Base-by-base conservation (phyloP, 2,329 filamentous ascomycete genomes). In the Dothidotthia symphoricarpi region DNA sequence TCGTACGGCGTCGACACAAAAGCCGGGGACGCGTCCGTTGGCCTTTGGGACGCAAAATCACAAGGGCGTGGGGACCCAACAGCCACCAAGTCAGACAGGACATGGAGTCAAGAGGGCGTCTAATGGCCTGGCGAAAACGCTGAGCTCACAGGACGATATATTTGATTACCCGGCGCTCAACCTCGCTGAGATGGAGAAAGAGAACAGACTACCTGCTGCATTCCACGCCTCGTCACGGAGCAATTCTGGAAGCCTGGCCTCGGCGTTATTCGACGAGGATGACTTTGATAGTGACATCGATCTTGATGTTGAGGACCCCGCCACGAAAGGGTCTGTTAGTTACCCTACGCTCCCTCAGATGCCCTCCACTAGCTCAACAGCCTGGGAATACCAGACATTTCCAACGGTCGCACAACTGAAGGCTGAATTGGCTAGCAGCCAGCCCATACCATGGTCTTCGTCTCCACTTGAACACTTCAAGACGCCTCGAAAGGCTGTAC, bases 211-310 rank as follows among this genome's bases (percentile, higher is more conserved):
- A 3, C 42, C 51, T n/a, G 24, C 32, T 16, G 37, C 42, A 6
- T 49, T 47, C 16, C 47, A 47, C n/a, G 37, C 49, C 8, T 31
- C 44, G 4, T 40, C 38, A 15, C 43, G 46, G 22, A 51, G 34
- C 28, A 52, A 53, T 10, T 40, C 41, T 11, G 24, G 45, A 5
- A 39, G 42, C 7, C 61, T 69, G 16, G 43, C 55, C 28, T 39
- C 51, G 3, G 55, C 55, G 4, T 38, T 57, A 17, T 86, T 89
- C 47, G 79, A 82, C 43, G 86, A 89, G 46, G 83, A 91, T 53
- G 90, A 95, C 59, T 93, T 95, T 51, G 88, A 88, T 55, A 86
- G 91, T 59, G 89, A 95, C 52, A 77, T 83, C 14, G 79, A 88
- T 38, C 72, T 95, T 16, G 86, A 89, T 46, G 77, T 82, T 34